phyloP scores from a whole-genome alignment of 805 yeast species.

The Ogataea pini region DNA sequence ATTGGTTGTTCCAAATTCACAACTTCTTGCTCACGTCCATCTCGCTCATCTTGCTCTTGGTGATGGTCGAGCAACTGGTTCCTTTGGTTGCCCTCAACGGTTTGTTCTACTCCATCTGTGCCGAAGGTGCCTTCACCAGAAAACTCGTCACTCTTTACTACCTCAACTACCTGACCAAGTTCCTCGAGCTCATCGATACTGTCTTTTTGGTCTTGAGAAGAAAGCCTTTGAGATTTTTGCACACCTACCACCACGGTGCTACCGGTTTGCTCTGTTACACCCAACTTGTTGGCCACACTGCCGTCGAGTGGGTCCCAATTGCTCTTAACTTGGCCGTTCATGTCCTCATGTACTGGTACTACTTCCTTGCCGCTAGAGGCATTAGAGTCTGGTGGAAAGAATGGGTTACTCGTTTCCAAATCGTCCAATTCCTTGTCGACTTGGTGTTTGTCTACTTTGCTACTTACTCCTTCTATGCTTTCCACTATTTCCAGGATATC shows the following conservation, averaged over 20 bases:
- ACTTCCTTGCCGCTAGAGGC: constrained; percentile 89
- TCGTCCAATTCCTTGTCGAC: constrained; percentile 88
- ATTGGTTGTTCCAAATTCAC: constrained; percentile 79
- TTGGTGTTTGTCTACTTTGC: constrained; percentile 91
- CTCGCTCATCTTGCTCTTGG: constrained; percentile 64
- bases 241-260: constrained; percentile 97
- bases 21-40: constrained; percentile 71
- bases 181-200: constrained; percentile 86
- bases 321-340: constrained; percentile 87
- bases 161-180: constrained; percentile 88
- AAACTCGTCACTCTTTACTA: constrained; percentile 83
- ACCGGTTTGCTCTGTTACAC: constrained; percentile 93
- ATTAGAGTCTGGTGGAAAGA: constrained; percentile 99
- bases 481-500: constrained; percentile 55
- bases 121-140: constrained; percentile 76
- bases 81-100: constrained; percentile 80
- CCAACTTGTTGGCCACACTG: constrained; percentile 84
- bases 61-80: constrained; percentile 79
- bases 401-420: constrained; percentile 97
- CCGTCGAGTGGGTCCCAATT: constrained; percentile 96
- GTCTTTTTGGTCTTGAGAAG: constrained; percentile 87
- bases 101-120: constrained; percentile 79
- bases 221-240: constrained; percentile 89
- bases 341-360: constrained; percentile 97
- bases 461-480: constrained; percentile 85